Evolutionary conservation across 2,329 filamentous ascomycete species (phyloP).

Genomic region (Fusarium floridanum): DNA sequence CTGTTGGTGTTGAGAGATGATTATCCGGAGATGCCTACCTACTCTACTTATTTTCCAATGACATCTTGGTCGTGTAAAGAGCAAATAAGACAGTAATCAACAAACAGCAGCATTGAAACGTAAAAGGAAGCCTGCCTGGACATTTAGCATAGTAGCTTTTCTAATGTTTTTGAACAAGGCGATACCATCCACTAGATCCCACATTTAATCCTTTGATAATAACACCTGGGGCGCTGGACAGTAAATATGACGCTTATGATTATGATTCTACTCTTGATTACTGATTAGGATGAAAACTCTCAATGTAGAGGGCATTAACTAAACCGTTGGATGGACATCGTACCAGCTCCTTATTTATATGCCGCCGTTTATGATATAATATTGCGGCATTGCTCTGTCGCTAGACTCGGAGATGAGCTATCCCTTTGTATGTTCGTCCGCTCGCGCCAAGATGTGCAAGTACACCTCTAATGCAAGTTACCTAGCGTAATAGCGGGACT

Average conservation of each 20-base stretch:
- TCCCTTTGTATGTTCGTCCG: slow-evolving; percentile 5
- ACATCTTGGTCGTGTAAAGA: too few species aligned
- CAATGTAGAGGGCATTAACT: not conserved
- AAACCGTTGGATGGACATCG: not conserved
- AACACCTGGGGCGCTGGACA: not conserved
- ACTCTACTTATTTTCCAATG: too few species aligned
- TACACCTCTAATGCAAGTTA: not conserved
- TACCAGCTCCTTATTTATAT: not conserved
- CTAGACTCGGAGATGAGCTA: slow-evolving; percentile 18
- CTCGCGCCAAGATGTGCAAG: not conserved
- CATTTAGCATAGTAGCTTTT: not conserved
- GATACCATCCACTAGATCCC: not conserved
- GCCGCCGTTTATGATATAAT: not conserved
- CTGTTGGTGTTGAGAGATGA: not conserved
- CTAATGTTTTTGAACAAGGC: not conserved
- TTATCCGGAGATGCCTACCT: not conserved
- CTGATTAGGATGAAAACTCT: not conserved
- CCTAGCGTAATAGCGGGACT: not conserved
- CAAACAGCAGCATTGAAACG: too few species aligned
- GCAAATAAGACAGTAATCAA: too few species aligned
- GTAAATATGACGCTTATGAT: not conserved
- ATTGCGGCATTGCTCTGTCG: not conserved
- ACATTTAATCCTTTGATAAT: not conserved
- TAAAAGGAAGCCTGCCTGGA: not conserved
- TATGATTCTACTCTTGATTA: not conserved